Evolutionary conservation across 2,329 filamentous ascomycete species (phyloP).

Genomic region (Aspergillus proliferans): DNA sequence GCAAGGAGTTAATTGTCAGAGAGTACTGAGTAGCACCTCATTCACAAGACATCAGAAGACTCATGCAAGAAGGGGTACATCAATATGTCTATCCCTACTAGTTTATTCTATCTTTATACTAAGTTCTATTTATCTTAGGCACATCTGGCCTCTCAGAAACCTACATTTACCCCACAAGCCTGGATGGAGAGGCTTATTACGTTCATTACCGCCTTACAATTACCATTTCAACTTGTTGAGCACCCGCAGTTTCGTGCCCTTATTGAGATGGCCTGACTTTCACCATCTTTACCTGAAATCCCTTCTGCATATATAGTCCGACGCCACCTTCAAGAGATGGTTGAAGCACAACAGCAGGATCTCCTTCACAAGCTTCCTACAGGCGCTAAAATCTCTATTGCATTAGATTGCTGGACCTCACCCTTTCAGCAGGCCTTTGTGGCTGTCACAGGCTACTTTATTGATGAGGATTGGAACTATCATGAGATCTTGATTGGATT

Average conservation of each 20-base stretch:
- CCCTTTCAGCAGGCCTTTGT: constrained; percentile 9
- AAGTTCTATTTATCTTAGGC: not conserved
- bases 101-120: not conserved
- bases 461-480: constrained; percentile 5
- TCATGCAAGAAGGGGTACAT: not conserved
- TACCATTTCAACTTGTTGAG: not conserved
- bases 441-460: constrained; percentile 8
- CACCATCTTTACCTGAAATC: not conserved
- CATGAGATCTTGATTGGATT: constrained; percentile 6
- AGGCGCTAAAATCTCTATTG: not conserved
- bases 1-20: not conserved
- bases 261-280: not conserved
- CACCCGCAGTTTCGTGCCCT: not conserved
- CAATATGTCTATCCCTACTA: not conserved
- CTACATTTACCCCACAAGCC: not conserved
- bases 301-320: not conserved
- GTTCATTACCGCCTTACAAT: not conserved
- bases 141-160: not conserved
- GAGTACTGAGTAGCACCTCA: not conserved
- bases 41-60: not conserved
- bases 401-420: constrained; percentile 7
- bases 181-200: not conserved
- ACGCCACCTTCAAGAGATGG: not conserved
- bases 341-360: not conserved
- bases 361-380: not conserved